Conservation (phyloP, 2,329 filamentous ascomycete genomes). For the Trichoderma semiorbis region DNA sequence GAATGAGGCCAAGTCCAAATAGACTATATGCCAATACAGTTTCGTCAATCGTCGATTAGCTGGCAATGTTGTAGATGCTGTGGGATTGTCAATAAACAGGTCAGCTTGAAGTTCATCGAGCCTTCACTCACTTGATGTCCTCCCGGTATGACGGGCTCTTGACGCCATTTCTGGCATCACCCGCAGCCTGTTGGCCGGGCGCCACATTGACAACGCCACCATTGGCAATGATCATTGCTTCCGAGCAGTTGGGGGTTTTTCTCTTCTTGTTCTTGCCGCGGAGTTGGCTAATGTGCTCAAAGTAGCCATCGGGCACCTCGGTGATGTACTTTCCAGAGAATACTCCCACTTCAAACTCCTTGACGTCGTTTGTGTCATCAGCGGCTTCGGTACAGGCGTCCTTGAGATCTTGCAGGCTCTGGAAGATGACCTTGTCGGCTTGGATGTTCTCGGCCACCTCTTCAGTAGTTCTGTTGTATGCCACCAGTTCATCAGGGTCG, state of each 20-base stretch:
- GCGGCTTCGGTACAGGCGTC: slow-evolving; percentile 72
- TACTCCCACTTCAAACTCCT: slow-evolving; percentile 82
- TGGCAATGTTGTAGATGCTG: slow-evolving; percentile 20
- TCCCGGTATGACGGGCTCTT: slow-evolving; percentile 25
- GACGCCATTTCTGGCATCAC: background rate
- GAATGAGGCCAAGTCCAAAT: background rate
- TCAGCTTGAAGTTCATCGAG: no score
- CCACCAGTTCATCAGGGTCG: slow-evolving; percentile 39
- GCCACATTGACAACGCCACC: slow-evolving; percentile 54
- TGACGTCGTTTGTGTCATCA: slow-evolving; percentile 49
- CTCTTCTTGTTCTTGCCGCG: slow-evolving; percentile 65
- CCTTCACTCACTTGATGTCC: slow-evolving; percentile 31
- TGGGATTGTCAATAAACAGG: background rate
- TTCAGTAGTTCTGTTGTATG: slow-evolving; percentile 36
- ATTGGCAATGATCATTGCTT: slow-evolving; percentile 23
- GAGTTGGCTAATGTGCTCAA: slow-evolving; percentile 65
- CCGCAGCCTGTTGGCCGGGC: background rate
- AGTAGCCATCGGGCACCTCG: slow-evolving; percentile 73
- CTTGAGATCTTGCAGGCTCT: slow-evolving; percentile 69
- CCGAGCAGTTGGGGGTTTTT: slow-evolving; percentile 9
- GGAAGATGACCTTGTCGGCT: slow-evolving; percentile 53
- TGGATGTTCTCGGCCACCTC: slow-evolving; percentile 42
- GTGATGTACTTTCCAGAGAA: slow-evolving; percentile 89
- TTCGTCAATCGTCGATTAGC: background rate
- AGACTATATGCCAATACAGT: background rate